phyloP scores from a whole-genome alignment of 169 alveolate species.

The Plasmodium malariae region DNA sequence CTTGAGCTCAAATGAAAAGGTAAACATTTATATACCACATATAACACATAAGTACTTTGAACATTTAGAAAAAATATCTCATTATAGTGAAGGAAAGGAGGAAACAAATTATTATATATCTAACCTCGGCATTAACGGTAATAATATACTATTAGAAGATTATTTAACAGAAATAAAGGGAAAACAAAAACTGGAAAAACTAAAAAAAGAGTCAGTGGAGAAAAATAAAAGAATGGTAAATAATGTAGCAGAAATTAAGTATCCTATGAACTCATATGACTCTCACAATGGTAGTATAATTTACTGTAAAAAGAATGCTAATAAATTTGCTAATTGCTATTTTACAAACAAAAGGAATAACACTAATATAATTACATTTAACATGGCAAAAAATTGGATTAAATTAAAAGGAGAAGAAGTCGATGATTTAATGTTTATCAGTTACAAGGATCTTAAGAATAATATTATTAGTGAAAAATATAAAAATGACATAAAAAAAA shows the following conservation, averaged over 20 bases:
- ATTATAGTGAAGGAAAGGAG: not conserved
- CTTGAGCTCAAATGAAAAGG: constrained; percentile 1
- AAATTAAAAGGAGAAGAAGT: constrained; percentile 61
- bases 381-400: constrained; percentile 65
- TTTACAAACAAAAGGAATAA: constrained; percentile 16
- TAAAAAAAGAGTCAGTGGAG: not conserved
- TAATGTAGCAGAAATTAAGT: not conserved
- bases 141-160: not conserved
- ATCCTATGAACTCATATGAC: not conserved
- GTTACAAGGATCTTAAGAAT: constrained; percentile 16
- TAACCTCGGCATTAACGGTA: too few relatives aligned
- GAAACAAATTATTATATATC: too few relatives aligned
- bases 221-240: not conserved
- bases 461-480: constrained; percentile 32
- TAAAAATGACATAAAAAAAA: not conserved
- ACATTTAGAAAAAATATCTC: constrained; percentile 4
- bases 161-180: not conserved
- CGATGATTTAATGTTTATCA: constrained; percentile 34
- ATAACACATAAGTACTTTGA: not conserved
- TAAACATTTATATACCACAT: not conserved
- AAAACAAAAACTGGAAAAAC: not conserved
- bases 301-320: not conserved
- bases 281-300: not conserved
- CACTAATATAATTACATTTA: constrained; percentile 22
- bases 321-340: constrained; percentile 18